Evolutionary conservation across 768 basidiomycete genomes (phyloP).

Genomic region (Lactifluus pinguis): DNA sequence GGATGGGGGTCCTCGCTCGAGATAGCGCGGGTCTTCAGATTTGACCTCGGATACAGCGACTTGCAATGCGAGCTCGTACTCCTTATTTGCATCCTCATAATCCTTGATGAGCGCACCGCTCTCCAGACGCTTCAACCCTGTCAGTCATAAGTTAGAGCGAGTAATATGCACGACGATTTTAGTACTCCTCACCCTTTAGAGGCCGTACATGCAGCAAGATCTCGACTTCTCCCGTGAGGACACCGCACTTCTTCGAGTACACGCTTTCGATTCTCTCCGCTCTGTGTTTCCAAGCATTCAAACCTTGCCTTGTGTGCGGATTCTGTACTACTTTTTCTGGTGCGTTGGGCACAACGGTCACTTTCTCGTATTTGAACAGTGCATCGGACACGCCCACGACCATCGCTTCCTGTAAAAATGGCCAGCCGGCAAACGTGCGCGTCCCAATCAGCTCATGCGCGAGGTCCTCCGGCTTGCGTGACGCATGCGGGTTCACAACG

Average conservation of each 20-base stretch:
- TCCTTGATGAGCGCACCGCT: conserved; percentile 91
- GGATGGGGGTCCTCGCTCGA: conserved; percentile 76
- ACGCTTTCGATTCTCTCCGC: conserved; percentile 72
- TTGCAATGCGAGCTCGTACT: conserved; percentile 81
- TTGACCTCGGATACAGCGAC: conserved; percentile 71
- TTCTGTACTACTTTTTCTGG: conserved; percentile 52
- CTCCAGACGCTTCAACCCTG: conserved; percentile 86
- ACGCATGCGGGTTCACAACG: conserved; percentile 67
- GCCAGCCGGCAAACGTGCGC: conserved; percentile 81
- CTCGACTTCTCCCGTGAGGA: conserved; percentile 74
- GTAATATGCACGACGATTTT: neutral
- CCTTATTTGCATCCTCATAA: conserved; percentile 76
- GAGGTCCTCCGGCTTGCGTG: conserved; percentile 57
- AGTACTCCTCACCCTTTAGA: conserved; percentile 58
- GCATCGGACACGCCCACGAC: conserved; percentile 84
- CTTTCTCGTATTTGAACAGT: conserved; percentile 77
- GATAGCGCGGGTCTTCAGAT: conserved; percentile 81
- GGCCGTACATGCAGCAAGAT: conserved; percentile 83
- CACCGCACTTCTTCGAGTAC: conserved; percentile 86
- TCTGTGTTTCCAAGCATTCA: conserved; percentile 71
- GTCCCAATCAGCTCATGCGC: conserved; percentile 69
- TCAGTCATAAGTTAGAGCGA: neutral
- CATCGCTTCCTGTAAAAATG: conserved; percentile 87
- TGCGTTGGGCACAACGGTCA: conserved; percentile 41
- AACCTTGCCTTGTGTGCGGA: conserved; percentile 61